phyloP scores from a whole-genome alignment of 2,329 filamentous ascomycete species.

The Chalara sp. region DNA sequence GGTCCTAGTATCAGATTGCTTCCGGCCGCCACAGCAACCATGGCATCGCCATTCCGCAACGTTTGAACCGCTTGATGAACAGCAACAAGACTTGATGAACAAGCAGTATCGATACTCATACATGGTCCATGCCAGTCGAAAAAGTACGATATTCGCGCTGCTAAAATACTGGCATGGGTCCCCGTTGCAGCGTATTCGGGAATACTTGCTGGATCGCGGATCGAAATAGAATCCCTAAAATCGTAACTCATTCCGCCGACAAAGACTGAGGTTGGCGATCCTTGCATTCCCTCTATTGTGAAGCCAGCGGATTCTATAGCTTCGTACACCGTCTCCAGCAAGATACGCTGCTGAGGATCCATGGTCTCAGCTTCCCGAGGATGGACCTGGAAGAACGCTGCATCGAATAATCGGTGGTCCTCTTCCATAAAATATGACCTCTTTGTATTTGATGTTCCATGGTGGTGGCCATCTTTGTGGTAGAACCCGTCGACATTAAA shows the following conservation, averaged over 20 bases:
- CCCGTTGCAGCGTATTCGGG: constrained; percentile 23
- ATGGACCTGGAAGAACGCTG: constrained; percentile 25
- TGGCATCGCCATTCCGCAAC: constrained; percentile 9
- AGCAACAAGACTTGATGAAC: constrained; percentile 46
- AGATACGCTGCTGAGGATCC: constrained; percentile 24
- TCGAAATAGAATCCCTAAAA: background rate
- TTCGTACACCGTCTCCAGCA: constrained; percentile 23
- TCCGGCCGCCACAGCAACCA: constrained; percentile 12
- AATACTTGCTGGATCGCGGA: background rate
- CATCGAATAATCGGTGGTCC: constrained; percentile 30
- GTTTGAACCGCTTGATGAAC: constrained; percentile 38
- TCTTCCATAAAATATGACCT: constrained; percentile 25
- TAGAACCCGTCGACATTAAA: constrained; percentile 46
- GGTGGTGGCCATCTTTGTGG: constrained; percentile 40
- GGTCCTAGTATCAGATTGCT: constrained; percentile 17
- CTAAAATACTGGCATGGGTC: constrained; percentile 24
- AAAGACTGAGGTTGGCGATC: constrained; percentile 3
- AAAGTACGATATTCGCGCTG: constrained; percentile 8
- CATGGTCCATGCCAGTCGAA: constrained; percentile 36
- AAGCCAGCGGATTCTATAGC: constrained; percentile 13
- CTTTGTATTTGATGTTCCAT: constrained; percentile 5
- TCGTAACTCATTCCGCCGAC: constrained; percentile 7
- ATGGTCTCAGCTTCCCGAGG: constrained; percentile 20
- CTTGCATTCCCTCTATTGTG: constrained; percentile 2
- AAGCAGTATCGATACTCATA: constrained; percentile 51